Conservation (phyloP, 2,329 filamentous ascomycete genomes). For the Fusarium albosuccineum region DNA sequence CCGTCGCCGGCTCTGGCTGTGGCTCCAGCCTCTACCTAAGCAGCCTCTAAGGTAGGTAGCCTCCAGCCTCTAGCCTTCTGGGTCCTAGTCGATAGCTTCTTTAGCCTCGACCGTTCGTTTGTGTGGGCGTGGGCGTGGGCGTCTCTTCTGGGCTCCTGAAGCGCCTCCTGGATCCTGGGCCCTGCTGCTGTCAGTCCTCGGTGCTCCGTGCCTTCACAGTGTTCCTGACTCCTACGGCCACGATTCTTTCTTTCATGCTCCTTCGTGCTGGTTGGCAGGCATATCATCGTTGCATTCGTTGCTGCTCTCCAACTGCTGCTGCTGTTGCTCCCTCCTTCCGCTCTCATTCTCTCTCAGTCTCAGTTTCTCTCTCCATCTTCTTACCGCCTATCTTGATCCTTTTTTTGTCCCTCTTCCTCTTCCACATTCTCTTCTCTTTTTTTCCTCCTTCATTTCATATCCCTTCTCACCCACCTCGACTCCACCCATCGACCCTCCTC, state of each 20-base stretch:
- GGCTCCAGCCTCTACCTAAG: not conserved
- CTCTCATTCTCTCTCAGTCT: slow-evolving; percentile 21
- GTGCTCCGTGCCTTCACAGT: not conserved
- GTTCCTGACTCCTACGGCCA: slow-evolving; percentile 6
- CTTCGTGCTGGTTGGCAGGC: slow-evolving; percentile 5
- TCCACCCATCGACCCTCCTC: slow-evolving; percentile 31
- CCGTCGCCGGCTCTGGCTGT: slow-evolving; percentile 11
- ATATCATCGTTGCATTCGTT: slow-evolving; percentile 9
- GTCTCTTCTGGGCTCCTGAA: slow-evolving; percentile 9
- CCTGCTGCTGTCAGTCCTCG: not conserved
- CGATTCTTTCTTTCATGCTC: slow-evolving; percentile 11
- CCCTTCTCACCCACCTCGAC: slow-evolving; percentile 17
- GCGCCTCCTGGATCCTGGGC: slow-evolving; percentile 13
- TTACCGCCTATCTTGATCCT: slow-evolving; percentile 7
- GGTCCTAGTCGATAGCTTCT: slow-evolving; percentile 23
- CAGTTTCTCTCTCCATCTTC: slow-evolving; percentile 1
- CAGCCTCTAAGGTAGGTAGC: not conserved
- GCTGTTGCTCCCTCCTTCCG: not conserved
- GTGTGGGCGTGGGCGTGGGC: slow-evolving; percentile 7
- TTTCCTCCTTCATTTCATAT: slow-evolving; percentile 15
- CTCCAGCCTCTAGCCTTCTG: slow-evolving; percentile 23
- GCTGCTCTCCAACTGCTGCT: not conserved
- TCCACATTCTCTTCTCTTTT: slow-evolving; percentile 12
- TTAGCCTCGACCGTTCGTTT: slow-evolving; percentile 26
- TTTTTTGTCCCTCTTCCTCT: slow-evolving; percentile 16